These are phyloP conservation scores for Solanum hybrid DNA, from an alignment of 305 asterid species.

Conservation along the genomic window DNA sequence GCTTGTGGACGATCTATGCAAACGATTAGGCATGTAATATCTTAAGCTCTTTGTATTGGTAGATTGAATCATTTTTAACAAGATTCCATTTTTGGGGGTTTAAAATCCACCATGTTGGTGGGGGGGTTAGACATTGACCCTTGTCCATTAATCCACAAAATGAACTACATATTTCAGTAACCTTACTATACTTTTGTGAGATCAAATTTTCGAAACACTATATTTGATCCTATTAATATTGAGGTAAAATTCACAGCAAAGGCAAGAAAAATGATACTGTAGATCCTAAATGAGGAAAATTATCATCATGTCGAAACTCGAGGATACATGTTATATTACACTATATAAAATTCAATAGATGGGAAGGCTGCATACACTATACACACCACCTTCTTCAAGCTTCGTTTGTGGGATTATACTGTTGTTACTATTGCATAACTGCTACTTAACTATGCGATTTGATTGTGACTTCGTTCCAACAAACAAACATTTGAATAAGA, in stretches of 20 bases:
- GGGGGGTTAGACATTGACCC: neutral
- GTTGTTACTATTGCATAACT: neutral
- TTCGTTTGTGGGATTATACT: neutral
- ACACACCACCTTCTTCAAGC: neutral
- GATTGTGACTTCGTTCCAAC: neutral
- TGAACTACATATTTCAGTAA: neutral
- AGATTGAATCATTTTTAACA: neutral
- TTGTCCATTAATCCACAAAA: neutral
- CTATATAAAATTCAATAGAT: neutral
- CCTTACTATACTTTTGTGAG: neutral
- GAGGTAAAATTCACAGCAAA: neutral
- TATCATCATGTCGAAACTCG: neutral
- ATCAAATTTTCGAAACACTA: neutral
- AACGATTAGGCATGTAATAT: conserved; percentile 15
- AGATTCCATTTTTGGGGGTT: neutral
- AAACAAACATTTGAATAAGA: neutral
- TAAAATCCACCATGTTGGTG: neutral
- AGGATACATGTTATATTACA: neutral
- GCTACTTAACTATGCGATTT: neutral
- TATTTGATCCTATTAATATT: neutral
- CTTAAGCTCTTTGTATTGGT: conserved; percentile 8
- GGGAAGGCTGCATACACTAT: neutral
- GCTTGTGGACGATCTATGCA: conserved; percentile 46
- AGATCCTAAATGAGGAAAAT: neutral
- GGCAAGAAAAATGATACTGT: neutral